These are phyloP conservation scores for Moesziomyces parantarcticus DNA, from an alignment of 1,284 basidiomycete genomes.

Conservation along the genomic window DNA sequence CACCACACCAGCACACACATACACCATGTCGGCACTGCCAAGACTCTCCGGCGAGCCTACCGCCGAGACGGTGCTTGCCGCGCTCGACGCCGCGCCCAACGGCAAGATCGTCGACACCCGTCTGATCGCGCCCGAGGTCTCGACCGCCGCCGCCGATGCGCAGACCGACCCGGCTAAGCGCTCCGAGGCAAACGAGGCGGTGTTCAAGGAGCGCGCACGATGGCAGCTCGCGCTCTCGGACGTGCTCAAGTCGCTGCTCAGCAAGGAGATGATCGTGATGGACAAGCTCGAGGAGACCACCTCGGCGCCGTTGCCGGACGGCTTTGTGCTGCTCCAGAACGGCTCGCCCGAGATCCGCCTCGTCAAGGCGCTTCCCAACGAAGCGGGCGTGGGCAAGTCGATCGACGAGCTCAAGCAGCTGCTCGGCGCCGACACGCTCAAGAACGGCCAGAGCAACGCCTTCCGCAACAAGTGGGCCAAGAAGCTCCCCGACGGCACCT, in stretches of 20 bases:
- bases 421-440: conserved; percentile 65
- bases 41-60: conserved; percentile 40
- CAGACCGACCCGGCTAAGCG: conserved; percentile 48
- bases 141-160: conserved; percentile 27
- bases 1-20: background rate
- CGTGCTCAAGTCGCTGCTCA: conserved; percentile 60
- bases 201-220: conserved; percentile 58
- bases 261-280: conserved; percentile 60
- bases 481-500: conserved; percentile 88
- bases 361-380: conserved; percentile 57
- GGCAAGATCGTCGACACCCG: conserved; percentile 59
- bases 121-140: conserved; percentile 42
- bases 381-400: conserved; percentile 50
- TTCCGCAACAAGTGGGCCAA: conserved; percentile 98
- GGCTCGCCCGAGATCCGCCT: conserved; percentile 65
- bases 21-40: conserved; percentile 34
- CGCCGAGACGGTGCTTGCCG: conserved; percentile 57
- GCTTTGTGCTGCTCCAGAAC: conserved; percentile 46
- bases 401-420: conserved; percentile 56
- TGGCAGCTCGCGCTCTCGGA: conserved; percentile 65
- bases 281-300: conserved; percentile 55
- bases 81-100: conserved; percentile 45
- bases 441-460: conserved; percentile 85
- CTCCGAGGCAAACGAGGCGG: conserved; percentile 51
- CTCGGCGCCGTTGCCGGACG: conserved; percentile 41